These are phyloP conservation scores for Trametes hirsuta DNA, from an alignment of 1,284 basidiomycete genomes.

Conservation along the genomic window DNA sequence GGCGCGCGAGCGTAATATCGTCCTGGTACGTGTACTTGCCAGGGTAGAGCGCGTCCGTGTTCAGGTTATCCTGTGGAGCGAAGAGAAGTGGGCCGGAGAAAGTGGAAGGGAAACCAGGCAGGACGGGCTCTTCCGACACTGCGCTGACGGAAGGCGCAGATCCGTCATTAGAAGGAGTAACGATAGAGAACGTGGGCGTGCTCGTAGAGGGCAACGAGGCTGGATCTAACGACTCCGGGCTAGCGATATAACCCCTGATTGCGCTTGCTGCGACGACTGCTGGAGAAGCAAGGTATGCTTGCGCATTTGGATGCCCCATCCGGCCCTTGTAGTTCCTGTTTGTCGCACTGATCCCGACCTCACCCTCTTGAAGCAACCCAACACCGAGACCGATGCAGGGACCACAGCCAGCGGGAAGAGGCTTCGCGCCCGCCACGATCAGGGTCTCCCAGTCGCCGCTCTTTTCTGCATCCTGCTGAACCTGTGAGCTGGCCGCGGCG, in stretches of 20 bases:
- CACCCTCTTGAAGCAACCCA: slow-evolving; percentile 91
- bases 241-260: slow-evolving; percentile 88
- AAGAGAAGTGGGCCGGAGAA: slow-evolving; percentile 91
- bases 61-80: slow-evolving; percentile 95
- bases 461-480: slow-evolving; percentile 88
- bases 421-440: slow-evolving; percentile 86
- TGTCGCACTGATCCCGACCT: slow-evolving; percentile 96
- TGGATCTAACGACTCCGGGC: slow-evolving; percentile 75
- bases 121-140: slow-evolving; percentile 57
- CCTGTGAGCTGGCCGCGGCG: slow-evolving; percentile 90
- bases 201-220: slow-evolving; percentile 54
- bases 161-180: slow-evolving; percentile 36
- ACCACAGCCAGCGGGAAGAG: slow-evolving; percentile 94
- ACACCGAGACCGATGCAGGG: slow-evolving; percentile 97
- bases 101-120: slow-evolving; percentile 80
- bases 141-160: slow-evolving; percentile 32
- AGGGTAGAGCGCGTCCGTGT: slow-evolving; percentile 98
- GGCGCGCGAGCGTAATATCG: slow-evolving; percentile 93
- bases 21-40: slow-evolving; percentile 99
- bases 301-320: slow-evolving; percentile 95
- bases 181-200: slow-evolving; percentile 64
- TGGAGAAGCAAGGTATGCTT: slow-evolving; percentile 94
- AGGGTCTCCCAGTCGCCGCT: slow-evolving; percentile 90
- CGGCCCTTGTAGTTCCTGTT: slow-evolving; percentile 99
- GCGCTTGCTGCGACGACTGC: slow-evolving; percentile 97